phyloP scores from a whole-genome alignment of 129 eudicot species.

The Flaveria ramosissima region DNA sequence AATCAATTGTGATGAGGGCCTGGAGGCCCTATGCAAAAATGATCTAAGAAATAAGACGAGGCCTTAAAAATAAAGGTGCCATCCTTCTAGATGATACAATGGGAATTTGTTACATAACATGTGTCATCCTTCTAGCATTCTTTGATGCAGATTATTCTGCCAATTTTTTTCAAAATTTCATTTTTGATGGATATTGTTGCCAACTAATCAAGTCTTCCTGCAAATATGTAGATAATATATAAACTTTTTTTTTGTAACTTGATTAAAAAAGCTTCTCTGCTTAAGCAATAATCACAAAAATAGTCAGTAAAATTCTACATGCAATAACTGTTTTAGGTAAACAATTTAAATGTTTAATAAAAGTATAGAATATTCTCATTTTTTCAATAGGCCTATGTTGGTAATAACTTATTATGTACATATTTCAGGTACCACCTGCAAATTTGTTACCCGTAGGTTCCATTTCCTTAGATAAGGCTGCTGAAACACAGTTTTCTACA shows the following conservation, averaged over 20 bases:
- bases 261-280: background rate
- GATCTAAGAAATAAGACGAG: background rate
- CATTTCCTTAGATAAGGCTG: slow-evolving; percentile 61
- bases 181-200: slow-evolving; percentile 5
- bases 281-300: background rate
- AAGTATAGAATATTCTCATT: background rate
- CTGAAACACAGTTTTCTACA: slow-evolving; percentile 65
- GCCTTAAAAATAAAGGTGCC: background rate
- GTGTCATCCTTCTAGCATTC: background rate
- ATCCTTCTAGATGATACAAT: background rate
- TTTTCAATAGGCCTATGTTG: background rate
- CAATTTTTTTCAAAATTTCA: background rate
- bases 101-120: background rate
- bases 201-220: background rate
- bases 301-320: background rate
- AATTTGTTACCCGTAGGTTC: slow-evolving; percentile 68
- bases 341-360: background rate
- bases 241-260: background rate
- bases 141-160: background rate
- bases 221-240: background rate
- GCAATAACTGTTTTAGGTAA: background rate
- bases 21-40: background rate
- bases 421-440: slow-evolving; percentile 73
- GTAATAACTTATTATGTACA: slow-evolving; percentile 5
- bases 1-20: slow-evolving; percentile 6